Evolutionary conservation across 1,284 basidiomycete genomes (phyloP).

Genomic region (Sporisorium scitamineum): DNA sequence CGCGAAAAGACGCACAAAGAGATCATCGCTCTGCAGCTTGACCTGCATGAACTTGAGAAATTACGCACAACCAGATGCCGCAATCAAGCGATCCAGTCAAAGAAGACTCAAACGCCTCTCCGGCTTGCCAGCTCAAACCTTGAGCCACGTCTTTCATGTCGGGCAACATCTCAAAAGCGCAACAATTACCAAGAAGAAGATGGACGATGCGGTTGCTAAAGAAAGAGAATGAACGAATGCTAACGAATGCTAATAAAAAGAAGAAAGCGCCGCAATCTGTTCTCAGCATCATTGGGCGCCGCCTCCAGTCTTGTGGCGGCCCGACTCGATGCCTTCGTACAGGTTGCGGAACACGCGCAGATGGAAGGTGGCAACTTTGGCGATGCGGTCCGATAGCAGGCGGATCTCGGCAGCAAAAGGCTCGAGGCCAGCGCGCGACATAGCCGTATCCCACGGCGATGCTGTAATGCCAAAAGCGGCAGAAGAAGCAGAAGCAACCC

Average conservation of each 20-base stretch:
- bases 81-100: too few species aligned
- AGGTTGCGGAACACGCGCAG: conserved; percentile 55
- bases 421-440: conserved; percentile 53
- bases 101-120: too few species aligned
- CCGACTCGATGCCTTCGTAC: conserved; percentile 47
- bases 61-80: not conserved
- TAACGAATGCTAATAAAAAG: not conserved
- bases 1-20: not conserved
- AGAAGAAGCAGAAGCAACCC: not conserved
- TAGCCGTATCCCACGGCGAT: conserved; percentile 30
- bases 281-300: conserved; percentile 1
- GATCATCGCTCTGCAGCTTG: not conserved
- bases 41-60: not conserved
- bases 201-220: too few species aligned
- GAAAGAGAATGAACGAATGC: not conserved
- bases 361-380: conserved; percentile 60
- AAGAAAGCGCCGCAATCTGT: not conserved
- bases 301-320: conserved; percentile 17
- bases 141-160: not conserved
- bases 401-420: conserved; percentile 55
- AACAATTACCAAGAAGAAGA: too few species aligned
- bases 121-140: not conserved
- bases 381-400: conserved; percentile 54
- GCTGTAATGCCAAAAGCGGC: not conserved
- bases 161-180: not conserved